Percentiles rank a stretch among this genome's conserved stretches.
Conservation (phyloP, 2,329 filamentous ascomycete genomes). For the Metarhizium rileyi region DNA sequence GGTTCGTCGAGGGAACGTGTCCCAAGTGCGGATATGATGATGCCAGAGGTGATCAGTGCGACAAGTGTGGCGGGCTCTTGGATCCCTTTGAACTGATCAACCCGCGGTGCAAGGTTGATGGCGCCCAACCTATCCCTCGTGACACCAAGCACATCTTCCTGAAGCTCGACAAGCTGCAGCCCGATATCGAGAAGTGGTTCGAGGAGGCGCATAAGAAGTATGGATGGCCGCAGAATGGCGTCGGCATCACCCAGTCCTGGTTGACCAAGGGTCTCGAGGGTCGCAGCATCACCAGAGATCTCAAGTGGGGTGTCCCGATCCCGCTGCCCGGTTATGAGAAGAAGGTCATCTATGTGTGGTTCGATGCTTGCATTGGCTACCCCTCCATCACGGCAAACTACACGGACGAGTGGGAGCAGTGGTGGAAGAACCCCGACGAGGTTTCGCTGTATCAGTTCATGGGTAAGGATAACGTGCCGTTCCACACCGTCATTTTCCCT, state of each 20-base stretch:
- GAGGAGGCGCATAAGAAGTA: conserved; percentile 63
- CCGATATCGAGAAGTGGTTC: conserved; percentile 69
- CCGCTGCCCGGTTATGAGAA: conserved; percentile 40
- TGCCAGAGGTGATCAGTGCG: conserved; percentile 65
- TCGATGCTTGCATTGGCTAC: conserved; percentile 89
- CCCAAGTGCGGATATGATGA: conserved; percentile 63
- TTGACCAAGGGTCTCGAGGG: conserved; percentile 74
- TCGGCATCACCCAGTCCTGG: conserved; percentile 72
- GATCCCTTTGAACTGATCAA: conserved; percentile 71
- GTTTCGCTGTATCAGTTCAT: conserved; percentile 91
- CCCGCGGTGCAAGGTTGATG: conserved; percentile 85
- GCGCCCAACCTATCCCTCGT: conserved; percentile 65
- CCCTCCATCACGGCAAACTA: conserved; percentile 91
- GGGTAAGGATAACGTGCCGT: conserved; percentile 62
- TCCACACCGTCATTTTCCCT: conserved; percentile 84
- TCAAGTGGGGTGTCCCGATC: conserved; percentile 73
- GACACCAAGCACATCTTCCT: conserved; percentile 89
- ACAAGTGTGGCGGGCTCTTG: conserved; percentile 62
- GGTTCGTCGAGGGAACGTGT: conserved; percentile 74
- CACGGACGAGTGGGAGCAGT: conserved; percentile 80
- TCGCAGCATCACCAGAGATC: conserved; percentile 82
- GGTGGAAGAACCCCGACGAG: conserved; percentile 86
- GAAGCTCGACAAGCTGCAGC: conserved; percentile 73
- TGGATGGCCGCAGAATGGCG: conserved; percentile 65
- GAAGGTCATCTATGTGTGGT: conserved; percentile 86